Percentiles rank a stretch among this genome's conserved stretches.
These are phyloP conservation scores for Microdochium nivale DNA, from an alignment of 2,329 filamentous ascomycete species.

Conservation along the genomic window DNA sequence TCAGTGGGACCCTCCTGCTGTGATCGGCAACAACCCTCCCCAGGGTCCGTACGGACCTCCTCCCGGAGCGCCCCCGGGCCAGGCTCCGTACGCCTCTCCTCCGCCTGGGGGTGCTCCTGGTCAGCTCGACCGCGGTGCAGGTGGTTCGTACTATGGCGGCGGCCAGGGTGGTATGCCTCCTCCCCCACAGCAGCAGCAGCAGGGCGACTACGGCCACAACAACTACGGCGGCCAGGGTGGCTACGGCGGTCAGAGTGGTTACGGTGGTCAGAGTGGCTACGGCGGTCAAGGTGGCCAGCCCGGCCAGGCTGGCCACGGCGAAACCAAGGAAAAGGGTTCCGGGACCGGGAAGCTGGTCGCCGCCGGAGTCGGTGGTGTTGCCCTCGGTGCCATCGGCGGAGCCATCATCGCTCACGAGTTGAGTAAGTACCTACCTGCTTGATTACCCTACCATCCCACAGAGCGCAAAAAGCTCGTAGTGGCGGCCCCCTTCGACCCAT, in stretches of 20 bases:
- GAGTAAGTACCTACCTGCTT: conserved; percentile 29
- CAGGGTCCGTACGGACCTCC: conserved; percentile 9
- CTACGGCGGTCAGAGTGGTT: conserved; percentile 3
- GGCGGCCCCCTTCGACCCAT: background rate
- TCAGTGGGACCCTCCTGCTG: conserved; percentile 42
- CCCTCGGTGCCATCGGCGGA: conserved; percentile 46
- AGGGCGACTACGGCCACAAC: conserved; percentile 4
- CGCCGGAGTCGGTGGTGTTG: conserved; percentile 48
- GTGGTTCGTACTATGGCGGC: conserved; percentile 3
- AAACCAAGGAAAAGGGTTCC: conserved; percentile 29
- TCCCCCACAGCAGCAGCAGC: conserved; percentile 1
- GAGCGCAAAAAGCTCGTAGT: too few relatives aligned
- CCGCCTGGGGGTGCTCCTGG: background rate
- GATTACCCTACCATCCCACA: too few relatives aligned
- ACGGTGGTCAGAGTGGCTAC: conserved; percentile 2
- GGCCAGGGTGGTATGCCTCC: conserved; percentile 3
- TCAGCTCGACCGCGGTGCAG: conserved; percentile 2
- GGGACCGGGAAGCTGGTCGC: conserved; percentile 42
- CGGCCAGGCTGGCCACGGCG: too few relatives aligned
- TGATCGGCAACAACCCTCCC: conserved; percentile 5
- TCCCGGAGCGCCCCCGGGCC: conserved; percentile 2
- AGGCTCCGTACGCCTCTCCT: conserved; percentile 2
- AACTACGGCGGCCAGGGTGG: conserved; percentile 5
- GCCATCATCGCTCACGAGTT: conserved; percentile 47
- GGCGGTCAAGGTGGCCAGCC: conserved; percentile 7